Base-by-base conservation (phyloP, 2,329 filamentous ascomycete species). In the Xylariaceae sp. region DNA sequence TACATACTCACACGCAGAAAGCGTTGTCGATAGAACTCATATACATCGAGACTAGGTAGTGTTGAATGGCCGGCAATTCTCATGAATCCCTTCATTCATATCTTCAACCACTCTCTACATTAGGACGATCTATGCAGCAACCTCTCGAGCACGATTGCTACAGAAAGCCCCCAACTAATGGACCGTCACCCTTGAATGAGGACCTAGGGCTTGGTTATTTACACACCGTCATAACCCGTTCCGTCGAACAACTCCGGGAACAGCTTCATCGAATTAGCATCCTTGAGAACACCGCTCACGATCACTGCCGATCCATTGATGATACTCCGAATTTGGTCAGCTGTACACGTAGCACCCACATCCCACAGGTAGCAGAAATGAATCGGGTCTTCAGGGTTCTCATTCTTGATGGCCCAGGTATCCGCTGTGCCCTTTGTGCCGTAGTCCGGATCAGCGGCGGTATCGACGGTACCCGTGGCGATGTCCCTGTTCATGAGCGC, bases 301-400 rank as follows among this genome's bases (percentile, higher is more conserved):
- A 73, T 67, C 1, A 63, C 57, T 1, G 73, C 72, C 34, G 74
- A 73, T 41, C 73, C 71, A 30, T 77, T 68, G 30, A 76, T 61
- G 7, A 77, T 68, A 1, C 61, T 64, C 51, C 76, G 71, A 18
- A 76, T 70, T 62, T 76, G 70, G 30, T 68, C 79, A 0, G 76
- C 69, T 0, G 77, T 79, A 69, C 87, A 89, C 0, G 82, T 84
- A 4, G 57, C 56, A 3, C 71, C 70, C n/a, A 81, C 75, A 45
- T 77, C 75, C 39, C 84, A 77, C 7, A 87, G 66, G 73, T 82
- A 87, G 74, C 87, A 89, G 6, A 78, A 83, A 15, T 80, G 75
- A 8, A 75, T 73, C 34, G 76, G 79, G 58, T 77, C 76, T 62
- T 71, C 68, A 13, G 77, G 80, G 49, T 76, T 68, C 13, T 75